Evolutionary conservation across 352 stramenopile genomes (phyloP), one percentile per base, ranked within the genome.

Genomic region (Pythium volutum): DNA sequence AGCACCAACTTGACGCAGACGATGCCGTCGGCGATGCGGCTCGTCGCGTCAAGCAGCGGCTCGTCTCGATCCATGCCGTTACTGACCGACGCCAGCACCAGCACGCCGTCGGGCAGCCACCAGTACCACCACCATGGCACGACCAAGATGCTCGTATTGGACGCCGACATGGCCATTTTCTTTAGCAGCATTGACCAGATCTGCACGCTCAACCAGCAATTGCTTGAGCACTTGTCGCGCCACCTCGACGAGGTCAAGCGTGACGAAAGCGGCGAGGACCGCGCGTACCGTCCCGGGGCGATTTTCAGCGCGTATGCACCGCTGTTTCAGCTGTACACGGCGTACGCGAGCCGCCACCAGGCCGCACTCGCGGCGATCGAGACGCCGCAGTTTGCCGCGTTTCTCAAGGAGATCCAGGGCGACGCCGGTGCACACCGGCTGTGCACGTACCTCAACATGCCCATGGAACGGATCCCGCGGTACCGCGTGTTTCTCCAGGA

Each of bases 161-260:
- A 95, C 47, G 86, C 86, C 8, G 82, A 91, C 49, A 80, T 95
- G 68, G 84, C 84, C 10, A 90, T 95, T 51, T 95, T 95, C 54
- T 95, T 95, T 57, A 92, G 73, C 70, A 93, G 84, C 48, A 86
- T 95, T 18, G 84, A 93, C 45, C 84, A 95, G 55, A 91, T 95
- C 50, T 93, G 83, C 56, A 95, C 84, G 12, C 69, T 95, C 3
- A 95, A 95, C 45, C 86, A 95, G 65, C 86, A 95, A 61, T 66
- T 95, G 8, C 61, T 95, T n/a, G 84, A 95, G 20, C 86, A 93
- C 63, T 75, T 95, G 18, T 87, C 78, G 20, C 78, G 81, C 4
- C 86, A 95, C 55, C 61, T 93, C 4, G 72, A 88, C 18, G 86
- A 95, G 58, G 82, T 77, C 10, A 75, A 72, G 23, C 54, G 63